Evolutionary conservation across 306 rosid species (phyloP).

Genomic region (Vicia faba): DNA sequence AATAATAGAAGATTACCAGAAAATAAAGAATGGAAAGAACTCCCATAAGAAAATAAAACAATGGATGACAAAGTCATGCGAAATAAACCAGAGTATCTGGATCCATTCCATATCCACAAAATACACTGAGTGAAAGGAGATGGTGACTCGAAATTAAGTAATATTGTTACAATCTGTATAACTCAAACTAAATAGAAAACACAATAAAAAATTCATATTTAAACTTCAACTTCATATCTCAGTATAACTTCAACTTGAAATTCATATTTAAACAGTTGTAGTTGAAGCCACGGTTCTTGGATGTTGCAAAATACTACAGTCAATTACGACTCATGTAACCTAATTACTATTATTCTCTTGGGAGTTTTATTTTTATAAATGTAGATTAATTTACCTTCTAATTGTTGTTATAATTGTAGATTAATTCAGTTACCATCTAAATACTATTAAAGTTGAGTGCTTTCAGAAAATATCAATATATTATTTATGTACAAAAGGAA

Average conservation of each 20-base stretch:
- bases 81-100: conserved; percentile 82
- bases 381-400: background rate
- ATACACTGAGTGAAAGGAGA: conserved; percentile 53
- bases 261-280: background rate
- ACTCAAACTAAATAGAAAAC: no score
- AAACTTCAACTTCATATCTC: no score
- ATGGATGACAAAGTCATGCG: conserved; percentile 73
- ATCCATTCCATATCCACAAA: conserved; percentile 83
- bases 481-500: background rate
- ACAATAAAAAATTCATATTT: no score
- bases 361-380: background rate
- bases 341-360: background rate
- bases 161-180: conserved; percentile 50
- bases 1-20: conserved; percentile 63
- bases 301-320: background rate
- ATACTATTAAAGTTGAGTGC: background rate
- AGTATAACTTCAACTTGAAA: conserved; percentile 8
- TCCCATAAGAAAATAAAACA: conserved; percentile 74
- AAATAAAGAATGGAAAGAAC: conserved; percentile 60
- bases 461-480: background rate
- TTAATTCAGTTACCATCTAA: background rate
- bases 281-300: background rate
- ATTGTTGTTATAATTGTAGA: background rate
- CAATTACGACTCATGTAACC: background rate
- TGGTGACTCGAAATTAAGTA: conserved; percentile 59